Evolutionary conservation across 2,329 filamentous ascomycete genomes (phyloP).

Genomic region (Calonectria pteridis): DNA sequence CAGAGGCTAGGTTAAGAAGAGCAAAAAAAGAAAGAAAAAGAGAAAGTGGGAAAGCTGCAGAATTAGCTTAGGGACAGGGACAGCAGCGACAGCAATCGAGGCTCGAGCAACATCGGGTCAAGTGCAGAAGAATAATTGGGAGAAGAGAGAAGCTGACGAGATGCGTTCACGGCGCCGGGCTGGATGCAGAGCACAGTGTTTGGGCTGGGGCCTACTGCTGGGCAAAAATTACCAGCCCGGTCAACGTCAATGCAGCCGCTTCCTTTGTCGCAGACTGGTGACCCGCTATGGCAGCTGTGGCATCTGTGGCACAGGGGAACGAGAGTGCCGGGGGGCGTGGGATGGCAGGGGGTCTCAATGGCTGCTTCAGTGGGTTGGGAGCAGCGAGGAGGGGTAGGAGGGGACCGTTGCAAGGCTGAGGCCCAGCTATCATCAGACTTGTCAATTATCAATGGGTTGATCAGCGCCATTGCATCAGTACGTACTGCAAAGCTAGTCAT

Average conservation of each 20-base stretch:
- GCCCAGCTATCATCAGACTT: slow-evolving; percentile 7
- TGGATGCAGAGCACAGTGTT: slow-evolving; percentile 24
- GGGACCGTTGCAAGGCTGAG: slow-evolving; percentile 10
- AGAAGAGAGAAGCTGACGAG: slow-evolving; percentile 25
- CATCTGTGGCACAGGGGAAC: slow-evolving; percentile 18
- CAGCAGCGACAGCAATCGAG: not conserved
- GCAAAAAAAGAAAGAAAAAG: slow-evolving; percentile 7
- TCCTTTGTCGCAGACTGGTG: slow-evolving; percentile 16
- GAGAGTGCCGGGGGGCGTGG: not conserved
- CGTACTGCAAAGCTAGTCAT: not conserved
- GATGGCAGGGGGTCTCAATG: slow-evolving; percentile 1
- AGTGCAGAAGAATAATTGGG: slow-evolving; percentile 17
- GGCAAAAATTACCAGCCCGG: slow-evolving; percentile 26
- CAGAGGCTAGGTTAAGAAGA: slow-evolving; percentile 13
- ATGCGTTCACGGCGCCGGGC: slow-evolving; percentile 20
- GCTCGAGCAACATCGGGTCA: slow-evolving; percentile 1
- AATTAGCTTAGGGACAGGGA: not conserved
- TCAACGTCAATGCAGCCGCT: slow-evolving; percentile 18
- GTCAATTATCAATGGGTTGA: slow-evolving; percentile 16
- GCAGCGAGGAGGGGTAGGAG: slow-evolving; percentile 2
- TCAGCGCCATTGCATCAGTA: slow-evolving; percentile 9
- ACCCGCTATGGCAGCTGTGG: slow-evolving; percentile 21
- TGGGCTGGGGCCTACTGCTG: slow-evolving; percentile 24
- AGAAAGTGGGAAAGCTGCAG: slow-evolving; percentile 12
- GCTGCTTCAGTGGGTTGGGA: not conserved